Evolutionary conservation across 768 basidiomycete genomes (phyloP), one percentile per base, ranked within the genome.

Genomic region (Tylopilus intermedius): DNA sequence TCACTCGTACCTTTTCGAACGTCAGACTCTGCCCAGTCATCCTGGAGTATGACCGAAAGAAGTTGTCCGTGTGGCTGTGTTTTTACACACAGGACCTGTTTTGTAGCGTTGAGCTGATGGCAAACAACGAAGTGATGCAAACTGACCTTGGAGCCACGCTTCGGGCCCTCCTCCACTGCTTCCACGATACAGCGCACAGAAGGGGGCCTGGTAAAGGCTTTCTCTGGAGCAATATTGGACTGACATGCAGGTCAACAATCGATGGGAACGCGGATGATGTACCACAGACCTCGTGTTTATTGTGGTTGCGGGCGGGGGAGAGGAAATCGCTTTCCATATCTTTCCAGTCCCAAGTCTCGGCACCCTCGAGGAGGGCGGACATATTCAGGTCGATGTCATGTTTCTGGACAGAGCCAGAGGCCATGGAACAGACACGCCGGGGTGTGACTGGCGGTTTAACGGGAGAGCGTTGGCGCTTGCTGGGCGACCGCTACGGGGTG

Each of bases 1-100:
- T 29, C 8, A 8, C 13, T 64, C 74, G 8, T 59, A 89, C 89
- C 87, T 55, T 72, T 58, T 8, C 76, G 76, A 46, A 90, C 71
- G 44, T 83, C 80, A 8, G 84, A 79, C 21, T 78, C 70, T 6
- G 76, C 72, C 92, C 93, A 96, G 57, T 94, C 89, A 53, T 93
- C 88, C 30, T 72, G 76, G 2, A 97, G 75, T 45, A 81, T 71
- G 6, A 94, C 79, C 13, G 67, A 69, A 11, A 80, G 72, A 27
- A 50, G 54, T 35, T 74, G 76, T 29, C 69, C 71, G 8, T 57
- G 63, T 27, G 67, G 64, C 11, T 77, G 71, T 1, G 78, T 63
- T 41, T 70, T 73, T 5, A 86, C 81, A 3, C 69, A 66, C 53
- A 93, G 58, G 41, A 75, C 69, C 83, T 88, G 50, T 39, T 26